Evolutionary conservation across 1,284 basidiomycete species (phyloP).

Genomic region (Boletus mariae): DNA sequence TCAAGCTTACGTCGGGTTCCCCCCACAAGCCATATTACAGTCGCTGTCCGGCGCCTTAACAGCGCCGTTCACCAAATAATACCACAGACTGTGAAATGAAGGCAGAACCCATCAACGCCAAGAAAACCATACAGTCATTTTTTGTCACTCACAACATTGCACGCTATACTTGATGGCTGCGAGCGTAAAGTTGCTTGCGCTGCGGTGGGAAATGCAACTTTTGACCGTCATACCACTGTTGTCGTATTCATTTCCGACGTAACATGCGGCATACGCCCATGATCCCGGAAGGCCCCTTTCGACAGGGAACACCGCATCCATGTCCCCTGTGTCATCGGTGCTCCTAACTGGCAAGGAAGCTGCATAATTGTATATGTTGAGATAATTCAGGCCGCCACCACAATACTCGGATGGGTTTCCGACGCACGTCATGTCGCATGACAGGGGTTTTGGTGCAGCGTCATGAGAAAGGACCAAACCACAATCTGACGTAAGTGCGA

Average conservation of each 20-base stretch:
- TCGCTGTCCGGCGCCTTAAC: conserved; percentile 43
- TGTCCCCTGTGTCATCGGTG: neutral
- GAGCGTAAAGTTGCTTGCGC: conserved; percentile 41
- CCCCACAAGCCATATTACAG: conserved; percentile 68
- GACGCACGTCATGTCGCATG: neutral
- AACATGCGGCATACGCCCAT: conserved; percentile 44
- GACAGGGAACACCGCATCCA: neutral
- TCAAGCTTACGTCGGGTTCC: conserved; percentile 48
- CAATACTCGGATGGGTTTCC: neutral
- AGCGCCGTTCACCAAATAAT: conserved; percentile 56
- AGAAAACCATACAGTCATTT: neutral
- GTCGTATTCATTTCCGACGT: conserved; percentile 9
- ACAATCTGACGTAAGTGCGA: neutral
- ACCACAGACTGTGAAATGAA: conserved; percentile 52
- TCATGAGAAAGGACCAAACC: neutral
- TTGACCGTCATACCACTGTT: no score
- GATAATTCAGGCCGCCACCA: neutral
- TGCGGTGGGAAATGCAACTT: no score
- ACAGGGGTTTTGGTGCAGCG: neutral
- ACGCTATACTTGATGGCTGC: conserved; percentile 44
- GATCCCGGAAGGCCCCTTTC: conserved; percentile 33
- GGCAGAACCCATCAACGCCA: conserved; percentile 1
- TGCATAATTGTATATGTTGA: neutral
- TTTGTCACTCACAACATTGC: conserved; percentile 54
- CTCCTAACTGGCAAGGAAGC: neutral